Conservation (phyloP, 1,284 basidiomycete species). For the Paramarasmius palmivorus region DNA sequence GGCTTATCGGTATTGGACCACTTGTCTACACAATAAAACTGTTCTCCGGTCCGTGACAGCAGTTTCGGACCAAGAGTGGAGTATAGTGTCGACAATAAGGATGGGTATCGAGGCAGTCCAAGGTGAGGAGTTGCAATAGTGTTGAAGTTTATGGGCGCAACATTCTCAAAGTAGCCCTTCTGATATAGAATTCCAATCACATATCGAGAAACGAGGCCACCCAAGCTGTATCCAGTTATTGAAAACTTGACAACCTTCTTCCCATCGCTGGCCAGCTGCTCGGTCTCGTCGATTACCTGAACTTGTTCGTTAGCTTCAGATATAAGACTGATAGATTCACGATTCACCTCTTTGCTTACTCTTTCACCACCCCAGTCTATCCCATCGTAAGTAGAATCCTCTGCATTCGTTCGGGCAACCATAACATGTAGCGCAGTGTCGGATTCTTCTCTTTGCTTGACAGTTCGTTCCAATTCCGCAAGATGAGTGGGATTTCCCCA, state of each 20-base stretch:
- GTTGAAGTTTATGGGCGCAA: slow-evolving; percentile 62
- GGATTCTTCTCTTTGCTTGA: slow-evolving; percentile 22
- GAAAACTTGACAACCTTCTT: slow-evolving; percentile 55
- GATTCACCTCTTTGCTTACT: slow-evolving; percentile 35
- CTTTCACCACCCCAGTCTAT: slow-evolving; percentile 76
- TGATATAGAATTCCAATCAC: slow-evolving; percentile 58
- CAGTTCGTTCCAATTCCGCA: slow-evolving; percentile 31
- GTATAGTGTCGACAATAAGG: slow-evolving; percentile 47
- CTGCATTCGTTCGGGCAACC: slow-evolving; percentile 51
- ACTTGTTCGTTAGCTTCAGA: neutral
- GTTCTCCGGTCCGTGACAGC: slow-evolving; percentile 69
- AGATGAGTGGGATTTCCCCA: slow-evolving; percentile 75
- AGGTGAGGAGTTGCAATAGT: slow-evolving; percentile 73
- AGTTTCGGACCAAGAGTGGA: slow-evolving; percentile 56
- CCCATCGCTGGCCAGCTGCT: slow-evolving; percentile 38
- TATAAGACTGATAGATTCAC: neutral
- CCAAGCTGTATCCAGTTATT: slow-evolving; percentile 66
- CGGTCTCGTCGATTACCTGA: slow-evolving; percentile 12
- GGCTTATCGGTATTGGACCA: slow-evolving; percentile 59
- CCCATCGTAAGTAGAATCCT: slow-evolving; percentile 70
- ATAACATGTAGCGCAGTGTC: slow-evolving; percentile 45
- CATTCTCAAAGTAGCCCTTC: slow-evolving; percentile 52
- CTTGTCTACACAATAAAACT: slow-evolving; percentile 61
- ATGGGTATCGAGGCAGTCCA: slow-evolving; percentile 47
- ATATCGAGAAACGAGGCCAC: slow-evolving; percentile 69